phyloP scores from a whole-genome alignment of 2,329 filamentous ascomycete genomes.

The Fusarium liriodendri region DNA sequence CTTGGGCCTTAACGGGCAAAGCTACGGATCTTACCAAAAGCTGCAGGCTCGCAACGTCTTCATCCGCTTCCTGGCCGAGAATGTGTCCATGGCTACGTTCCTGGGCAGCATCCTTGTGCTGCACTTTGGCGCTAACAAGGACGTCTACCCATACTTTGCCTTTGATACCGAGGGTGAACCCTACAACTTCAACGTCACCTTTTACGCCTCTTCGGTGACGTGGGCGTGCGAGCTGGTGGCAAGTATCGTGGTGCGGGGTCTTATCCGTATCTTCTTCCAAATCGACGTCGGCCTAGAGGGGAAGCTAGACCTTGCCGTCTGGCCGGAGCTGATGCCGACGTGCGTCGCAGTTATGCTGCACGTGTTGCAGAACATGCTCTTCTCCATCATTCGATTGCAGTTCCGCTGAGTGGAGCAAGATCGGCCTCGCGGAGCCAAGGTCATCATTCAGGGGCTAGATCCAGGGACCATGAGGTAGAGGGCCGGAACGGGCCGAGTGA shows the following conservation, averaged over 20 bases:
- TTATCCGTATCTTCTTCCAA: slow-evolving; percentile 69
- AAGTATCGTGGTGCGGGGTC: slow-evolving; percentile 67
- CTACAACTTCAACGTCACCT: slow-evolving; percentile 73
- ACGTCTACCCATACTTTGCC: slow-evolving; percentile 77
- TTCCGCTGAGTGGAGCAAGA: slow-evolving; percentile 55
- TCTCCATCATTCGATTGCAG: slow-evolving; percentile 74
- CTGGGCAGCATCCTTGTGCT: slow-evolving; percentile 73
- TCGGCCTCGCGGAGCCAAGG: background rate
- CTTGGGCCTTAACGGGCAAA: slow-evolving; percentile 67
- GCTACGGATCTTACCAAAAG: slow-evolving; percentile 73
- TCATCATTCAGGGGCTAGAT: slow-evolving; percentile 5
- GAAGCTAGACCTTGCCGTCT: slow-evolving; percentile 71
- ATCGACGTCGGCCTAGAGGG: slow-evolving; percentile 74
- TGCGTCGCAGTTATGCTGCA: slow-evolving; percentile 74
- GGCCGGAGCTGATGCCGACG: slow-evolving; percentile 75
- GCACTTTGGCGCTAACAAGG: slow-evolving; percentile 74
- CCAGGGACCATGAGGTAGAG: slow-evolving; percentile 8
- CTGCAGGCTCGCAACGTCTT: slow-evolving; percentile 74
- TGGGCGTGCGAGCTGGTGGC: slow-evolving; percentile 75
- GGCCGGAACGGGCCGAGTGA: slow-evolving; percentile 42
- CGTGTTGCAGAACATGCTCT: slow-evolving; percentile 78
- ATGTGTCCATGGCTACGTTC: slow-evolving; percentile 76
- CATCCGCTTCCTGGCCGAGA: slow-evolving; percentile 74
- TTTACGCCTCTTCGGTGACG: slow-evolving; percentile 71
- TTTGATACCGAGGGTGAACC: slow-evolving; percentile 63